Evolutionary conservation across 352 stramenopile species (phyloP), one percentile per base, ranked within the genome.

Genomic region (Phytophthora nicotianae): DNA sequence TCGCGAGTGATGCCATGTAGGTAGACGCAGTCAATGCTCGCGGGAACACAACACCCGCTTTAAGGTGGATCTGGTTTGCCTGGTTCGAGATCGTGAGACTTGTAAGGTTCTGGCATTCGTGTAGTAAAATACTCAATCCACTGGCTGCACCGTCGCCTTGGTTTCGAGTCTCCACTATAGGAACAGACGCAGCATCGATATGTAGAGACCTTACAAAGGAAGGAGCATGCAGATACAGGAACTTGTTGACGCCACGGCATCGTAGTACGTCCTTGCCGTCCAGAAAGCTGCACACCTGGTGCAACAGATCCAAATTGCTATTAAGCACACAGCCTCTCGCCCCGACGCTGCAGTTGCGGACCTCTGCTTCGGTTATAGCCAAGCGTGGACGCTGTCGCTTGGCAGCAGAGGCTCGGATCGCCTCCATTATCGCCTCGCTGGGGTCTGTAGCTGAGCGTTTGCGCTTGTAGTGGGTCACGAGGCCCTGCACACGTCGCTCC

Each of bases 401-500:
- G 21, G 68, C 63, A 0, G 54, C 47, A 17, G 26, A 24, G 1
- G 70, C 38, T 52, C 49, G 38, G 3, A 65, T 61, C 8, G 51
- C 32, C 20, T 45, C 53, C 37, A 63, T 52, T 14, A 59, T 14
- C 32, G 37, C 59, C 13, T 68, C 69, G 21, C 29, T 58, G 17
- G 50, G 47, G 2, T 72, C 58, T 4, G 41, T 59, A 16, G 68
- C 51, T 1, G 40, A 50, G 11, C 62, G 62, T 41, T 75, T 75
- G 37, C 74, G 70, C 56, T 85, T 79, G 53, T 87, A 79, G 50
- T 81, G 72, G 16, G 83, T 90, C 57, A 93, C 81, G 20, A 93
- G 74, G 21, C 81, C 70, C 55, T 93, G 84, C 16, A 93, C 81
- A 26, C 84, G 81, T 37, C 84, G 81, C 55, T 88, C 79, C 16